Evolutionary conservation across 805 yeast species (phyloP).

Genomic region (Debaryomyces tyrocola): DNA sequence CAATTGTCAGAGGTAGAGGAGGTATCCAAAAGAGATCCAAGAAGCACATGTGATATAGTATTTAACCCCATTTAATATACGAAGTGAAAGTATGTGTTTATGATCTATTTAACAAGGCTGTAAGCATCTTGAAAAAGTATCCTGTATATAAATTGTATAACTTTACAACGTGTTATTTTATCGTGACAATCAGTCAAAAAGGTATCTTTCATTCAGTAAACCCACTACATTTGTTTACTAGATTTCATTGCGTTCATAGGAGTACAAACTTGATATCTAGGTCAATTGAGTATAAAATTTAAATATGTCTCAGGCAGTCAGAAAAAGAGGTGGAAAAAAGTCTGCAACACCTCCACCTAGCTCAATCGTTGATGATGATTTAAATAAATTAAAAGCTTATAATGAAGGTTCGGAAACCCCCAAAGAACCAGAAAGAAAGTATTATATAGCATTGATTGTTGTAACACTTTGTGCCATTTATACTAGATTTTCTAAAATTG

Average conservation of each 20-base stretch:
- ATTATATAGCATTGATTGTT: slow-evolving; percentile 32
- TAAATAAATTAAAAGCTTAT: slow-evolving; percentile 2
- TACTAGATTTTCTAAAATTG: slow-evolving; percentile 61
- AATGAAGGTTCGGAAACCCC: slow-evolving; percentile 2
- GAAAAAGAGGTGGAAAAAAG: slow-evolving; percentile 28
- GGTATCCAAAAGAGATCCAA: slow-evolving; percentile 45
- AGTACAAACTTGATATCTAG: neutral
- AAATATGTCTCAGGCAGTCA: slow-evolving; percentile 27
- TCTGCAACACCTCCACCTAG: slow-evolving; percentile 4
- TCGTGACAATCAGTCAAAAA: too few species aligned
- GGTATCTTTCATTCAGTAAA: too few species aligned
- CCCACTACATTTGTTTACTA: neutral
- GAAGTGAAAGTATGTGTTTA: neutral
- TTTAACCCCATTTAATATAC: too few species aligned
- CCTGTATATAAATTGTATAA: neutral
- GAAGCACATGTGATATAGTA: slow-evolving; percentile 28
- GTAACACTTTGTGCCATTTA: slow-evolving; percentile 45
- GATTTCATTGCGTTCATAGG: neutral
- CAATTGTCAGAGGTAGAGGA: slow-evolving; percentile 43
- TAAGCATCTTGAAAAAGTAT: neutral
- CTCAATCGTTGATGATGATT: slow-evolving; percentile 2
- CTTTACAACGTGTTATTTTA: too few species aligned
- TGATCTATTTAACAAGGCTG: neutral
- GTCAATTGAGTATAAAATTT: neutral
- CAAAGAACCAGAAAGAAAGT: slow-evolving; percentile 29